Evolutionary conservation across 139 green algal genomes (phyloP), one percentile per base, ranked within the genome.

Genomic region (Chlamydomonas sphaeroides): DNA sequence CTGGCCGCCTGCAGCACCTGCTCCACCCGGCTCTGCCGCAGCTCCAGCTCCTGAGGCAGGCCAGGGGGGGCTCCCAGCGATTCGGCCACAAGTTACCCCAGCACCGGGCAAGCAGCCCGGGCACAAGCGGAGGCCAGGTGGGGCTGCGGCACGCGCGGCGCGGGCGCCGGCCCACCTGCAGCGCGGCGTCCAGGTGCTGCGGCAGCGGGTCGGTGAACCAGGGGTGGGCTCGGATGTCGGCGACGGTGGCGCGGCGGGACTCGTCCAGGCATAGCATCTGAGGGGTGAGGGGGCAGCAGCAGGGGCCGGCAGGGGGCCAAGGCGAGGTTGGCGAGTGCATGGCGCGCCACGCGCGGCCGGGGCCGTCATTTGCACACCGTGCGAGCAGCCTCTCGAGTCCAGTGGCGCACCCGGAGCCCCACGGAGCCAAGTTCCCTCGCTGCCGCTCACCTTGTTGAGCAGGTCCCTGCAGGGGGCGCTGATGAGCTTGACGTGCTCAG

Each of bases 171-270:
- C 73, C 5, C 42, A 80, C 74, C 32, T 78, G 42, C 26, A 91
- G 33, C 5, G 80, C 79, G 1, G 56, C n/a, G 17, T 79, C 70
- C 48, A 85, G 74, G 39, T 71, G 17, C 6, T 39, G 32, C 4
- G 95, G 94, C 78, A 98, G 85, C 73, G 94, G 93, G 41, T 88
- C 88, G 42, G 87, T 70, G 89, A 98, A 98, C 97, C 97, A 99
- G 26, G 93, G 90, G 90, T 99, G 96, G 33, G 77, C 32, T 65
- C 92, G 90, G 86, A 99, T 97, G 51, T 90, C 88, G 0, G 65
- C 53, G 20, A 99, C 93, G 53, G 68, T 93, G 85, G 98, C 95
- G 41, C 94, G 91, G 83, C 92, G 87, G 2, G 62, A 62, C 71
- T 91, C 87, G 65, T 91, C 87, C 5, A 70, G 45, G 0, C 89